phyloP scores from a whole-genome alignment of 768 basidiomycete genomes.

The Tricholoma furcatifolium region DNA sequence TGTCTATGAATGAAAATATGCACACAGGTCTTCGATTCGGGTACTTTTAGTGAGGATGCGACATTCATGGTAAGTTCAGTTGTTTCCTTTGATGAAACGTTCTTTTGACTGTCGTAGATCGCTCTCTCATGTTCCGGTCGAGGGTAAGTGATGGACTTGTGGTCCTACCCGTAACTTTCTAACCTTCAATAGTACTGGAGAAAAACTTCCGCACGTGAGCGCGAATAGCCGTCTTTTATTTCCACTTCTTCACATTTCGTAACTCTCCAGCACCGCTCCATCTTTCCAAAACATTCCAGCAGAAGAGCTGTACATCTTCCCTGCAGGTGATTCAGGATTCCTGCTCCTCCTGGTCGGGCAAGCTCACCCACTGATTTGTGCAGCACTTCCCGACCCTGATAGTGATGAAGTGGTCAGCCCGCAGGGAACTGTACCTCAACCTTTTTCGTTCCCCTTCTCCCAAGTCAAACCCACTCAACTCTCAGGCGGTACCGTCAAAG shows the following conservation, averaged over 20 bases:
- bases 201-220: conserved; percentile 47
- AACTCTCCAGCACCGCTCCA: conserved; percentile 24
- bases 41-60: conserved; percentile 49
- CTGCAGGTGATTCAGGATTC: conserved; percentile 29
- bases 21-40: conserved; percentile 47
- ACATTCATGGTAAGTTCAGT: conserved; percentile 43
- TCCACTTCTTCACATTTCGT: neutral
- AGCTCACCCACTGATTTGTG: neutral
- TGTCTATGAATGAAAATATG: neutral
- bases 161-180: neutral
- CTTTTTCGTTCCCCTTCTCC: conserved; percentile 50
- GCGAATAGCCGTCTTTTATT: neutral
- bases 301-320: conserved; percentile 53
- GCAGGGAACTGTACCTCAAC: conserved; percentile 41
- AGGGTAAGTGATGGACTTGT: conserved; percentile 25
- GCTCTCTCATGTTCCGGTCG: conserved; percentile 52
- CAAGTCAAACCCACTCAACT: conserved; percentile 41
- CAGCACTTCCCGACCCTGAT: conserved; percentile 35
- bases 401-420: conserved; percentile 36
- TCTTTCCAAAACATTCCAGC: conserved; percentile 44
- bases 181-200: conserved; percentile 34
- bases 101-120: conserved; percentile 26
- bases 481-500: conserved; percentile 48
- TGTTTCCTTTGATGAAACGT: neutral
- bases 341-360: neutral